phyloP scores from a whole-genome alignment of 257 asterid genomes.

The Anisodus acutangulus region DNA sequence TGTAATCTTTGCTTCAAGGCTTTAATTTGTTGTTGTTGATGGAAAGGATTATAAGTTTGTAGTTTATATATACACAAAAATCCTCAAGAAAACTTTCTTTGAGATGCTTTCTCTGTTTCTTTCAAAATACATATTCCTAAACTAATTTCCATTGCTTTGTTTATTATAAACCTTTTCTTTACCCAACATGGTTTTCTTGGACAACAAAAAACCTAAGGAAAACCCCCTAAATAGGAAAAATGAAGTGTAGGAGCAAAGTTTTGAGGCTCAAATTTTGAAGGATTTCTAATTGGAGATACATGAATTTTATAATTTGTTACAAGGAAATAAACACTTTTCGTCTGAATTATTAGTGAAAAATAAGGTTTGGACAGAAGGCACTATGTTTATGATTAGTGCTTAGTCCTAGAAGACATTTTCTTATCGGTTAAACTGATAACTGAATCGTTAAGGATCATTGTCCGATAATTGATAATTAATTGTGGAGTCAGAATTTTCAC shows the following conservation, averaged over 20 bases:
- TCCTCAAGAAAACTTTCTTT: background rate
- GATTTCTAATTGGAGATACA: no score
- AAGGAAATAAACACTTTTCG: no score
- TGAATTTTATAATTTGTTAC: no score
- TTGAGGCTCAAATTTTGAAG: background rate
- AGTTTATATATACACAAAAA: background rate
- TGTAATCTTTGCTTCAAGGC: background rate
- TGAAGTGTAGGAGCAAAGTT: background rate
- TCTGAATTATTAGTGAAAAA: no score
- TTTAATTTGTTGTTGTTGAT: constrained; percentile 5
- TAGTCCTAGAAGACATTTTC: no score
- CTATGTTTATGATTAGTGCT: no score
- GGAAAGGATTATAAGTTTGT: background rate
- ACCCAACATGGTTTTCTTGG: background rate
- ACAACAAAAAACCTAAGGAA: background rate
- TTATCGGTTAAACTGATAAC: no score
- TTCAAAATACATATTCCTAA: constrained; percentile 26
- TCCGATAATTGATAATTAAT: no score
- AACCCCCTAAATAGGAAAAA: background rate
- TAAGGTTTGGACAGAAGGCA: no score
- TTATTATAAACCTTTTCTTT: background rate
- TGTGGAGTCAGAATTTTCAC: no score
- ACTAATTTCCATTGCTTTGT: constrained; percentile 12
- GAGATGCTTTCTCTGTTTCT: background rate
- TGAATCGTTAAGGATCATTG: no score